Evolutionary conservation across 768 basidiomycete species (phyloP).

Genomic region (Vishniacozyma victoriae): DNA sequence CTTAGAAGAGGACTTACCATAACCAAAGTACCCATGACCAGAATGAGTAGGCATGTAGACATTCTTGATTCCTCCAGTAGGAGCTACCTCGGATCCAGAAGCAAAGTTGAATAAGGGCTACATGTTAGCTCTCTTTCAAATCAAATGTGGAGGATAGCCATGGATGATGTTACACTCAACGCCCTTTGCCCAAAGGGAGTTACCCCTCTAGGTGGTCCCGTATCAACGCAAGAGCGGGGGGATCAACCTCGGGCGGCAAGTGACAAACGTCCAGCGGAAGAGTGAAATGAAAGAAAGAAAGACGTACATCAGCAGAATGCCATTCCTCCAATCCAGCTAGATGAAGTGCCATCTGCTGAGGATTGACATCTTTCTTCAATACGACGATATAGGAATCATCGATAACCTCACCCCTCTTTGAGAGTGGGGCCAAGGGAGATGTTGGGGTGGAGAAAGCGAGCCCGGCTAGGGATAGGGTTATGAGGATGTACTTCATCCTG

Average conservation of each 20-base stretch:
- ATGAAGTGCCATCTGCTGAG: constrained; percentile 59
- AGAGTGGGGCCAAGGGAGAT: constrained; percentile 37
- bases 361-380: constrained; percentile 65
- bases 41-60: constrained; percentile 62
- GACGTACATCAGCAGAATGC: constrained; percentile 54
- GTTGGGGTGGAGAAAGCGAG: constrained; percentile 30
- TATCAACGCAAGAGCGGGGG: background rate
- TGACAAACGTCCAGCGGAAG: constrained; percentile 45
- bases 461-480: too few relatives aligned
- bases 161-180: constrained; percentile 29
- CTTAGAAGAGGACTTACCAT: constrained; percentile 37
- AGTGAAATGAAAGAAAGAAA: background rate
- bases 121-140: constrained; percentile 49
- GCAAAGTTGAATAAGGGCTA: constrained; percentile 32
- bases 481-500: too few relatives aligned
- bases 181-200: background rate
- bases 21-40: constrained; percentile 59
- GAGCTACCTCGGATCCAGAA: constrained; percentile 24
- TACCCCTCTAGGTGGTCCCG: background rate
- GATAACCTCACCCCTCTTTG: constrained; percentile 32
- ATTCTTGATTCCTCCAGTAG: constrained; percentile 53
- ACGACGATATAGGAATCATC: constrained; percentile 88
- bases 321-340: constrained; percentile 66
- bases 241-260: background rate
- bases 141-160: too few relatives aligned